Evolutionary conservation across 768 basidiomycete genomes (phyloP).

Genomic region (Phaeolepiota aurea): DNA sequence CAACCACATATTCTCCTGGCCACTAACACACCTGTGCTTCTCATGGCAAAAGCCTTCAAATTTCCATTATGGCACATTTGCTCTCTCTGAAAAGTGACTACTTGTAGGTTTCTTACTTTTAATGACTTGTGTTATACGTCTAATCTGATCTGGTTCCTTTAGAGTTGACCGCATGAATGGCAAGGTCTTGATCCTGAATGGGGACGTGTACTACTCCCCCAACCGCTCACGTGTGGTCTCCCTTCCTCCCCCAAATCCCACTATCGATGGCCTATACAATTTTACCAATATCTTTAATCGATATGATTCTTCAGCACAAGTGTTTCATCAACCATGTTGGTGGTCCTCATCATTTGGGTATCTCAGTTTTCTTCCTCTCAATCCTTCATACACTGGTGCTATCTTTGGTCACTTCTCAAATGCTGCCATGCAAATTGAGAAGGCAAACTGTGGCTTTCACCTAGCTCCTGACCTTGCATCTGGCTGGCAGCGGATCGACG

Average conservation of each 20-base stretch:
- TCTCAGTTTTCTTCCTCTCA: background rate
- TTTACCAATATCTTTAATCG: background rate
- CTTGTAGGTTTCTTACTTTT: no score
- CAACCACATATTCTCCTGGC: no score
- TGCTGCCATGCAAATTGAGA: background rate
- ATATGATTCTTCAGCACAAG: background rate
- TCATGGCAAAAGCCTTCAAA: no score
- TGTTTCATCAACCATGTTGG: background rate
- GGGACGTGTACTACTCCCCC: background rate
- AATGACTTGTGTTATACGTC: no score
- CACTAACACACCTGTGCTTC: no score
- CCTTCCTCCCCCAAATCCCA: no score
- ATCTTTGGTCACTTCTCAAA: background rate
- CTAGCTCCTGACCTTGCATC: background rate
- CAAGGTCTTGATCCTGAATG: background rate
- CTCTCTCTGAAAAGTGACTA: no score
- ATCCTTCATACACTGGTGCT: background rate
- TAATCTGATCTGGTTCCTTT: no score
- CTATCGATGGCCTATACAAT: no score
- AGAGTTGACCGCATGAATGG: background rate
- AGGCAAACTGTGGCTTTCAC: background rate
- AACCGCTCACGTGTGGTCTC: no score
- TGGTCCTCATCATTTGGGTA: background rate
- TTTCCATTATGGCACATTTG: no score
- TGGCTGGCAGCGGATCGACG: background rate